Conservation (phyloP, 176 grass and related monocot genomes). For the Secale cereale region DNA sequence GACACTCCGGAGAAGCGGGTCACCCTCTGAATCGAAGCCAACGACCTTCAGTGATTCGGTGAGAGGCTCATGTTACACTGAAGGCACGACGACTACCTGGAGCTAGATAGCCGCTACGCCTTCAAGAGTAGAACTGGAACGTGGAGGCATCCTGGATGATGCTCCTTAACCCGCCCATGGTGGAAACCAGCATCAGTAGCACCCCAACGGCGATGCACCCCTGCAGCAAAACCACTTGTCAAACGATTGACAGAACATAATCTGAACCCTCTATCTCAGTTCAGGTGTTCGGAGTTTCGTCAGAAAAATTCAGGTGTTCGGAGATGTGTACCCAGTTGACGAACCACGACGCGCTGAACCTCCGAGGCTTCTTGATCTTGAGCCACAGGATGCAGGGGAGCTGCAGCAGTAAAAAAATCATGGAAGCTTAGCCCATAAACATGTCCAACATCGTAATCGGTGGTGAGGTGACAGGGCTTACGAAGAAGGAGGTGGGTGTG, state of each 20-base stretch:
- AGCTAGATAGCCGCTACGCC: background rate
- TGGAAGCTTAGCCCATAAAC: background rate
- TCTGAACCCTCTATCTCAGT: background rate
- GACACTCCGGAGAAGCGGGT: background rate
- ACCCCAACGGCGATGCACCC: conserved; percentile 67
- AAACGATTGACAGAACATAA: background rate
- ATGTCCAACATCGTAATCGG: background rate
- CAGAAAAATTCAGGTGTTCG: background rate
- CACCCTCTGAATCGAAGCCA: background rate
- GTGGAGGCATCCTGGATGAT: conserved; percentile 45
- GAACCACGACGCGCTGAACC: conserved; percentile 61
- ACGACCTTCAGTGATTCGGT: background rate
- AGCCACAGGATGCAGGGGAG: conserved; percentile 81
- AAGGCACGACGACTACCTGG: background rate
- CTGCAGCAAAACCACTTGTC: background rate
- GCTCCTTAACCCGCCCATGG: conserved; percentile 64
- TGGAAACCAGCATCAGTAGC: conserved; percentile 59
- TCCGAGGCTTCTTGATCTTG: conserved; percentile 61
- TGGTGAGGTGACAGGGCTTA: conserved; percentile 24
- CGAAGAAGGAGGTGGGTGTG: conserved; percentile 79
- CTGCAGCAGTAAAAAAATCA: background rate
- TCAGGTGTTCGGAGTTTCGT: too few relatives aligned
- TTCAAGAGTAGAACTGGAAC: conserved; percentile 48
- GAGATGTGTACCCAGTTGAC: conserved; percentile 40
- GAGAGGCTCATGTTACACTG: background rate